A percentile compares a stretch with the other conserved stretches of the same genome.
Evolutionary conservation across 2,329 filamentous ascomycete genomes (phyloP).

Genomic region (Ophiostoma triangulosporum): DNA sequence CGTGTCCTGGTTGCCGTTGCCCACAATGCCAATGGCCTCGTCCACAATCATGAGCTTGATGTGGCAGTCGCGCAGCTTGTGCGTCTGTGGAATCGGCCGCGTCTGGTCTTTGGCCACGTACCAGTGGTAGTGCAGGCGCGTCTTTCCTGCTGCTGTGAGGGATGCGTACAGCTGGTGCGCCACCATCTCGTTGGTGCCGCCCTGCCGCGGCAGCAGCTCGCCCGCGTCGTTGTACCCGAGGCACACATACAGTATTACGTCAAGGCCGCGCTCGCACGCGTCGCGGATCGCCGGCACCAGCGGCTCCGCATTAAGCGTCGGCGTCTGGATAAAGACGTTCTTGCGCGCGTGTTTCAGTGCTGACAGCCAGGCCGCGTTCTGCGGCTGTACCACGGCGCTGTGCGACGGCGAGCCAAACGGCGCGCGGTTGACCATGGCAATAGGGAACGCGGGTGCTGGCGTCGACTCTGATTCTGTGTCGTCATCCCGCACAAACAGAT

Average conservation of each 20-base stretch:
- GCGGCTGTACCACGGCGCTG: slow-evolving; percentile 47
- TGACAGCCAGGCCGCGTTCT: slow-evolving; percentile 64
- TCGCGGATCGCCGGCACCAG: slow-evolving; percentile 48
- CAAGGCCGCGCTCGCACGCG: slow-evolving; percentile 53
- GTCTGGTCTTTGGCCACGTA: slow-evolving; percentile 65
- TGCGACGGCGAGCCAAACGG: slow-evolving; percentile 54
- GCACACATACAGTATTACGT: slow-evolving; percentile 58
- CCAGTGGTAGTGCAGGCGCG: slow-evolving; percentile 47
- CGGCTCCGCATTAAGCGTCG: slow-evolving; percentile 60
- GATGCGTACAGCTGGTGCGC: slow-evolving; percentile 43
- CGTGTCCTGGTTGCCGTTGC: slow-evolving; percentile 69
- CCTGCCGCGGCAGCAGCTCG: slow-evolving; percentile 62
- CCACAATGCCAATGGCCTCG: slow-evolving; percentile 53
- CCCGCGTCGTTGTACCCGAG: slow-evolving; percentile 70
- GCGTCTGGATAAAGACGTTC: slow-evolving; percentile 64
- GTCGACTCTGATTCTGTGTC: slow-evolving; percentile 8
- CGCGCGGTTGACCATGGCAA: slow-evolving; percentile 56
- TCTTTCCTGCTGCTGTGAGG: slow-evolving; percentile 34
- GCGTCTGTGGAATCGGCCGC: slow-evolving; percentile 49
- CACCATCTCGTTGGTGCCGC: slow-evolving; percentile 62
- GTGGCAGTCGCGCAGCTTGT: slow-evolving; percentile 57
- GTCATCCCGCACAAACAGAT: slow-evolving; percentile 26
- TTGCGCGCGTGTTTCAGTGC: slow-evolving; percentile 49
- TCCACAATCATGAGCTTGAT: slow-evolving; percentile 69
- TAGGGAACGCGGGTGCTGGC: slow-evolving; percentile 48